phyloP scores from a whole-genome alignment of 2,329 filamentous ascomycete genomes.

The Neonectria sp. region DNA sequence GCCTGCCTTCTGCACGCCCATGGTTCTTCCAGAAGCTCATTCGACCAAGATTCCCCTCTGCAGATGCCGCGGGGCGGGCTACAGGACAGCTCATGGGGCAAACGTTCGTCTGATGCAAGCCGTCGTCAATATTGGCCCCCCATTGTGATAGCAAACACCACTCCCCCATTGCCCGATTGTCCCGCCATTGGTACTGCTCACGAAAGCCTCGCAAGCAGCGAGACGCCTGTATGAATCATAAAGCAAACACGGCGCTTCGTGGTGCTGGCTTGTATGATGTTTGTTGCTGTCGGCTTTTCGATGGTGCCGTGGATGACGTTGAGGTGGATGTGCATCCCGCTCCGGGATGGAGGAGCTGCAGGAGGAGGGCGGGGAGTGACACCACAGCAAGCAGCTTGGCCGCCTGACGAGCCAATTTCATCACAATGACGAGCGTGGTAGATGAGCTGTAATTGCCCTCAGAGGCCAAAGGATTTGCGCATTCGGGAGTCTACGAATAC shows the following conservation, averaged over 20 bases:
- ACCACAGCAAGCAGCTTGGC: neutral
- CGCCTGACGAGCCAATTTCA: neutral
- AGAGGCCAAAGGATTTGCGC: neutral
- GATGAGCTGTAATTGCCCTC: neutral
- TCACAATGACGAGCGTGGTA: no score
- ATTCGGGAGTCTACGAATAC: no score
- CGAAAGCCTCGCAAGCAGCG: neutral
- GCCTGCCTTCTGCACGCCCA: neutral
- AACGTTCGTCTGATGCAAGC: neutral
- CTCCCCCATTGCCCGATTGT: neutral
- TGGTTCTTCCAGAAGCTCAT: neutral
- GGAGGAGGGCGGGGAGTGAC: neutral
- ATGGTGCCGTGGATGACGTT: neutral
- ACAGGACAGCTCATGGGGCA: neutral
- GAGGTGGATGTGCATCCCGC: neutral
- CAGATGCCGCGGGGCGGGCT: neutral
- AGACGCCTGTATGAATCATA: neutral
- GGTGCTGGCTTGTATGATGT: neutral
- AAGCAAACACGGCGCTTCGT: neutral
- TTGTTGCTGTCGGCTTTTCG: neutral
- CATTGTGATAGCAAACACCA: neutral
- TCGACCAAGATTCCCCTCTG: neutral
- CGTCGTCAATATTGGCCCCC: neutral
- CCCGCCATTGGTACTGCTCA: neutral
- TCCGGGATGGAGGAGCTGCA: neutral